These are phyloP conservation scores for Diaporthe eres DNA, from an alignment of 2,329 filamentous ascomycete species.

Conservation along the genomic window DNA sequence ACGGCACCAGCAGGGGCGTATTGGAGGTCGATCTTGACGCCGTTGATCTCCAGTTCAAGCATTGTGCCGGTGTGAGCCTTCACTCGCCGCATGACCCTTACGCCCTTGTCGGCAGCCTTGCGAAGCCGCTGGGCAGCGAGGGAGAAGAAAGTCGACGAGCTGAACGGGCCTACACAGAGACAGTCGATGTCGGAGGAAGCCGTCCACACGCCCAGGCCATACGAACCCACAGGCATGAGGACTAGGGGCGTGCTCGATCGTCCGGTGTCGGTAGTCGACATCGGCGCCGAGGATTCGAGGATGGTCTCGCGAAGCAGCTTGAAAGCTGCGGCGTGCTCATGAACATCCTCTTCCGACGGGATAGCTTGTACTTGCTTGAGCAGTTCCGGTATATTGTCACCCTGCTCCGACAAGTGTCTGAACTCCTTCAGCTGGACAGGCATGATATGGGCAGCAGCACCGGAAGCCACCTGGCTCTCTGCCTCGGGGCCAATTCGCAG, in stretches of 20 bases:
- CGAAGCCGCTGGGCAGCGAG: conserved; percentile 69
- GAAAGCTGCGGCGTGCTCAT: conserved; percentile 59
- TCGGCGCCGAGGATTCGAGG: conserved; percentile 48
- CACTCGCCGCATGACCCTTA: conserved; percentile 70
- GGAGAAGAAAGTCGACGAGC: conserved; percentile 72
- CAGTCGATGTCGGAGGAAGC: conserved; percentile 74
- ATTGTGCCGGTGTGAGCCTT: conserved; percentile 72
- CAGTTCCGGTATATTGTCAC: conserved; percentile 54
- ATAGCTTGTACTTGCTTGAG: conserved; percentile 58
- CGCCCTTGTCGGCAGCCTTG: conserved; percentile 57
- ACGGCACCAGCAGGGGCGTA: conserved; percentile 73
- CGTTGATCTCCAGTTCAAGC: conserved; percentile 72
- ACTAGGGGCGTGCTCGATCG: conserved; percentile 58
- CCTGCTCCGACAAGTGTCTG: conserved; percentile 48
- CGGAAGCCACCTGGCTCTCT: conserved; percentile 38
- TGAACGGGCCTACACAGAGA: conserved; percentile 74
- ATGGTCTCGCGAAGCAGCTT: conserved; percentile 59
- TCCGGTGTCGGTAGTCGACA: conserved; percentile 37
- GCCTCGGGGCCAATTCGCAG: conserved; percentile 48
- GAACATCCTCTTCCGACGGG: conserved; percentile 61
- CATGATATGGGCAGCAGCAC: conserved; percentile 47
- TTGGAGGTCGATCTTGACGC: conserved; percentile 74
- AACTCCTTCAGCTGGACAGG: conserved; percentile 53
- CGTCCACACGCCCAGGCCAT: conserved; percentile 74
- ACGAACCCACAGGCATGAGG: conserved; percentile 75